Conservation (phyloP, 495 filamentous ascomycete species). For the Antarctomyces pellizariae region DNA sequence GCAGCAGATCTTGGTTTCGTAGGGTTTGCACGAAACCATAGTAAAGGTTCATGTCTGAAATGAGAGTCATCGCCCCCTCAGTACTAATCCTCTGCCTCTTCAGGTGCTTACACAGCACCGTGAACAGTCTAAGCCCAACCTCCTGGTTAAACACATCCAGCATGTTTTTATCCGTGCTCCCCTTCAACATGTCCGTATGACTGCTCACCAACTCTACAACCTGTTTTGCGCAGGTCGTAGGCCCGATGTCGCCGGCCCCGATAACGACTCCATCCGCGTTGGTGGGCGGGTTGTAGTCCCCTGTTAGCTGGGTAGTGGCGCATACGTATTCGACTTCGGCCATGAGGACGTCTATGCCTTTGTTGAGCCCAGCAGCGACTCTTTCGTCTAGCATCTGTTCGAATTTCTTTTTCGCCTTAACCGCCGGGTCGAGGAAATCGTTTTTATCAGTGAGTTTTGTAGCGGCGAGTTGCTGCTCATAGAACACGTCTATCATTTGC, state of each 20-base stretch:
- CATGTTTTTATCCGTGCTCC: constrained; percentile 89
- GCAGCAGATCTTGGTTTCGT: constrained; percentile 55
- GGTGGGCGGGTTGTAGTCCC: constrained; percentile 62
- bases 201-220: constrained; percentile 67
- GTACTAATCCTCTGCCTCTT: constrained; percentile 85
- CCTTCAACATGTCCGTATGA: constrained; percentile 77
- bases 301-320: constrained; percentile 64
- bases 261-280: constrained; percentile 18
- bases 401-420: constrained; percentile 90
- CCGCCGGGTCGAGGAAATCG: constrained; percentile 81
- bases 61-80: constrained; percentile 75
- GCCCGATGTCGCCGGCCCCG: constrained; percentile 43
- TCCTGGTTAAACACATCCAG: constrained; percentile 98
- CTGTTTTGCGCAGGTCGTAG: constrained; percentile 50
- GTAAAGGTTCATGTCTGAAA: constrained; percentile 91
- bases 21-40: constrained; percentile 62
- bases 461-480: constrained; percentile 74
- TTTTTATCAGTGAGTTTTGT: constrained; percentile 70
- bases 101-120: constrained; percentile 81
- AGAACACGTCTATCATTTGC: constrained; percentile 99
- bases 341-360: constrained; percentile 95
- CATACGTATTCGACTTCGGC: constrained; percentile 92
- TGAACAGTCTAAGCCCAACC: constrained; percentile 79
- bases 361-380: constrained; percentile 86
- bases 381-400: constrained; percentile 98